phyloP scores from a whole-genome alignment of 129 eudicot genomes.

The Scalesia atractyloides region DNA sequence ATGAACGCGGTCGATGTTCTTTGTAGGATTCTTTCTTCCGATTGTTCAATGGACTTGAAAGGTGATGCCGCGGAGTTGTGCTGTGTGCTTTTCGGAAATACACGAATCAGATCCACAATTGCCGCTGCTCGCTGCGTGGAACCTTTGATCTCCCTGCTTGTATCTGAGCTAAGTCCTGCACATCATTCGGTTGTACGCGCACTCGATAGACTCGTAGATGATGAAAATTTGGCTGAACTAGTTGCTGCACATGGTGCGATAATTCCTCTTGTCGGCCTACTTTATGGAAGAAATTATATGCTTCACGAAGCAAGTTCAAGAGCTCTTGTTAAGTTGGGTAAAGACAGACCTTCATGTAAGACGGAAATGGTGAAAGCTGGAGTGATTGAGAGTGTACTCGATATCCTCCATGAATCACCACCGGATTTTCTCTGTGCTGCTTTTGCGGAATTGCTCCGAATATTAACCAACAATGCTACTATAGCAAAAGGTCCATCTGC shows the following conservation, averaged over 20 bases:
- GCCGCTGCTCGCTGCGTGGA: slow-evolving; percentile 98
- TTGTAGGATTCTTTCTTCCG: slow-evolving; percentile 79
- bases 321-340: slow-evolving; percentile 96
- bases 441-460: slow-evolving; percentile 86
- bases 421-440: slow-evolving; percentile 95
- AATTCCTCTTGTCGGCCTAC: slow-evolving; percentile 92
- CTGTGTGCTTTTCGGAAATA: slow-evolving; percentile 84
- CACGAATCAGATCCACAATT: slow-evolving; percentile 82
- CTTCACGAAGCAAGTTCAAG: slow-evolving; percentile 90
- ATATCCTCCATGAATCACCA: slow-evolving; percentile 89
- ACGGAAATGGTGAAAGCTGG: slow-evolving; percentile 99
- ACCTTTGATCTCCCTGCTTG: slow-evolving; percentile 90
- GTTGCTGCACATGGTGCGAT: slow-evolving; percentile 98
- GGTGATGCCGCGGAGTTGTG: slow-evolving; percentile 97
- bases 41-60: slow-evolving; percentile 87
- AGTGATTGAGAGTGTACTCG: slow-evolving; percentile 81
- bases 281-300: slow-evolving; percentile 73
- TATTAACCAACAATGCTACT: slow-evolving; percentile 92
- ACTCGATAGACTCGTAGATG: slow-evolving; percentile 81
- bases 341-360: slow-evolving; percentile 93
- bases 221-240: slow-evolving; percentile 88
- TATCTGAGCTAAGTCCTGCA: slow-evolving; percentile 77
- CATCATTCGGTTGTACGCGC: slow-evolving; percentile 93
- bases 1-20: slow-evolving; percentile 95
- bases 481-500: slow-evolving; percentile 98